A percentile compares a stretch with the other conserved stretches of the same genome.
Evolutionary conservation across 352 stramenopile species (phyloP).

Genomic region (Globisporangium heterothallicum): DNA sequence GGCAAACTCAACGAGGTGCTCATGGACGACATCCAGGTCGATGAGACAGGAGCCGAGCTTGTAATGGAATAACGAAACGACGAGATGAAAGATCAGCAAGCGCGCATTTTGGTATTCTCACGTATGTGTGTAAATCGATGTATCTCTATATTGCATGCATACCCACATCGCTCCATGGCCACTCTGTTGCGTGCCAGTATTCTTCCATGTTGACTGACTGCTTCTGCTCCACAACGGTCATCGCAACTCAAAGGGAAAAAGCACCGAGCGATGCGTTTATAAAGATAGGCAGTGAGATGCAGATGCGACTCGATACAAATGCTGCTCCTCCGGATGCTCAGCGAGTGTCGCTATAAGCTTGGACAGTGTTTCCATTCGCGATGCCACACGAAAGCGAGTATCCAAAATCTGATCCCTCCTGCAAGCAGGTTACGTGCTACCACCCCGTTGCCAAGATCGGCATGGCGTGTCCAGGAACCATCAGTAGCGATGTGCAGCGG

Average conservation of each 20-base stretch:
- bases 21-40: constrained; percentile 60
- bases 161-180: too few species aligned
- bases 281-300: constrained; percentile 2
- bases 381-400: neutral
- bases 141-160: too few species aligned
- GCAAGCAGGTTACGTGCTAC: too few species aligned
- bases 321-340: neutral
- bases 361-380: neutral
- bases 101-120: too few species aligned
- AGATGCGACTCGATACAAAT: neutral
- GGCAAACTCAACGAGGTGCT: constrained; percentile 57
- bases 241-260: too few species aligned
- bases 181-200: too few species aligned
- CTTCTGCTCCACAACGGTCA: too few species aligned
- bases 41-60: constrained; percentile 14
- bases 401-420: too few species aligned
- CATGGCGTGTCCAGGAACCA: constrained; percentile 1
- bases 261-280: too few species aligned
- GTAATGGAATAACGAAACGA: constrained; percentile 16
- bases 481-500: constrained; percentile 11
- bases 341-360: constrained; percentile 4
- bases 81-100: constrained; percentile 1
- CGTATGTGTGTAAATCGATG: too few species aligned
- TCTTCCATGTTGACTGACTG: too few species aligned
- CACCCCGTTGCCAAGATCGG: too few species aligned